Conservation (phyloP, 106 monocot genomes). For the Chionographis japonica region DNA sequence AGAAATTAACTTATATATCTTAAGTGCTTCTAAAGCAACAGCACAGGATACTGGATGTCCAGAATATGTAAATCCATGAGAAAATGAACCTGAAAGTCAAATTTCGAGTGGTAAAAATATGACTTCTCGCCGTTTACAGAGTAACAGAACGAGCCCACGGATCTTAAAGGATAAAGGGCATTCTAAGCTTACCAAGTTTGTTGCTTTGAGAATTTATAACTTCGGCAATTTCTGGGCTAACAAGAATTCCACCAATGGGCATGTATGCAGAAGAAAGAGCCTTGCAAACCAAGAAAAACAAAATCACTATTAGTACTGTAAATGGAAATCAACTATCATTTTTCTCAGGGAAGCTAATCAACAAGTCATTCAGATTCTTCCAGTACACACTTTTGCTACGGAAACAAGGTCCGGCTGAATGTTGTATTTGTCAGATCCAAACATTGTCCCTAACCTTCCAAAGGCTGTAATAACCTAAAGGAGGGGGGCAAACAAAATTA, state of each 20-base stretch:
- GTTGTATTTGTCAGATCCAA: slow-evolving; percentile 85
- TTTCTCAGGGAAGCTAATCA: neutral
- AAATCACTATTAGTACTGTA: neutral
- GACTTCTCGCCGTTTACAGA: neutral
- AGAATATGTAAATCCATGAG: slow-evolving; percentile 98
- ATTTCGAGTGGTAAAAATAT: neutral
- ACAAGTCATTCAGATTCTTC: neutral
- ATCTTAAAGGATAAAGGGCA: neutral
- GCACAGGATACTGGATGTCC: slow-evolving; percentile 97
- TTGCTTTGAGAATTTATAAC: slow-evolving; percentile 94
- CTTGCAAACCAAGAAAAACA: slow-evolving; percentile 24
- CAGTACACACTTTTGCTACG: slow-evolving; percentile 62
- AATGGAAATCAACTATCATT: neutral
- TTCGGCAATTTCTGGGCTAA: slow-evolving; percentile 89
- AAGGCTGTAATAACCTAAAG: slow-evolving; percentile 35
- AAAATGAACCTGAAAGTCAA: slow-evolving; percentile 58
- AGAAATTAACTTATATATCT: slow-evolving; percentile 65
- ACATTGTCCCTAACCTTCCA: slow-evolving; percentile 96
- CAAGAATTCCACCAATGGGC: slow-evolving; percentile 89
- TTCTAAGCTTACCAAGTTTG: slow-evolving; percentile 62
- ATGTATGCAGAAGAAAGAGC: slow-evolving; percentile 97
- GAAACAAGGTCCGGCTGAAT: slow-evolving; percentile 95
- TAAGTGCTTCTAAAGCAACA: slow-evolving; percentile 89
- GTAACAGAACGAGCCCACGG: neutral
- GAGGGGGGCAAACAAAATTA: no score